Percentiles rank a stretch among this genome's conserved stretches.
Evolutionary conservation across 768 basidiomycete genomes (phyloP).

Genomic region (Rhizopogon salebrosus): DNA sequence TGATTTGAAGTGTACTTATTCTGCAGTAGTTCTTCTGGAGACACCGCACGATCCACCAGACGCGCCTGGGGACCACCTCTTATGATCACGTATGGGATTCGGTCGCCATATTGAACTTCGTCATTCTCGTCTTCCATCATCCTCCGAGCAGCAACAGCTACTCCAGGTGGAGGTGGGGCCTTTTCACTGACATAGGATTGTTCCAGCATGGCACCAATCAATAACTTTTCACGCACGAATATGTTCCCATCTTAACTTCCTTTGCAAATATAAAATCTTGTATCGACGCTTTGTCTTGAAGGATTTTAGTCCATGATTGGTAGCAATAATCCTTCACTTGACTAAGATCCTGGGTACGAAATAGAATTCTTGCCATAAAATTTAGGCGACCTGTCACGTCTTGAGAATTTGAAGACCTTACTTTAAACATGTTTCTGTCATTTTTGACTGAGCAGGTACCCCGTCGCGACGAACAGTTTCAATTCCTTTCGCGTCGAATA

Average conservation of each 20-base stretch:
- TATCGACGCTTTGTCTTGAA: slow-evolving; percentile 75
- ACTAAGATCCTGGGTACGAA: slow-evolving; percentile 85
- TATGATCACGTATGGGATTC: slow-evolving; percentile 86
- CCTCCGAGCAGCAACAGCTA: slow-evolving; percentile 73
- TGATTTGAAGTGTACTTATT: slow-evolving; percentile 43
- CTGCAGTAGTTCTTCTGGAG: slow-evolving; percentile 65
- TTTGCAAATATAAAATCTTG: slow-evolving; percentile 95
- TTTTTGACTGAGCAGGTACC: slow-evolving; percentile 85
- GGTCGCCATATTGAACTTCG: slow-evolving; percentile 89
- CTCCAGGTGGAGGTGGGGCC: slow-evolving; percentile 87
- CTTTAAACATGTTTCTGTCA: slow-evolving; percentile 89
- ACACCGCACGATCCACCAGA: slow-evolving; percentile 70
- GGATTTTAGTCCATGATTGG: slow-evolving; percentile 76
- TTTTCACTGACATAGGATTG: slow-evolving; percentile 54
- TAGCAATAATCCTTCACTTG: slow-evolving; percentile 86
- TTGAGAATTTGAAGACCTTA: slow-evolving; percentile 23
- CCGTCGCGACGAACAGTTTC: slow-evolving; percentile 95
- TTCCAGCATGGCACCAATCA: not conserved
- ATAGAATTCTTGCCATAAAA: slow-evolving; percentile 54
- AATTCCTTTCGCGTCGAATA: slow-evolving; percentile 95
- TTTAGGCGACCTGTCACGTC: not conserved
- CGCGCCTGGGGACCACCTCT: slow-evolving; percentile 56
- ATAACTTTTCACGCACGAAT: slow-evolving; percentile 51
- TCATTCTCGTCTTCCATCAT: slow-evolving; percentile 71
- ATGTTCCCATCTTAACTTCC: slow-evolving; percentile 89